Evolutionary conservation across 352 stramenopile species (phyloP).

Genomic region (Phytopythium delawarense): DNA sequence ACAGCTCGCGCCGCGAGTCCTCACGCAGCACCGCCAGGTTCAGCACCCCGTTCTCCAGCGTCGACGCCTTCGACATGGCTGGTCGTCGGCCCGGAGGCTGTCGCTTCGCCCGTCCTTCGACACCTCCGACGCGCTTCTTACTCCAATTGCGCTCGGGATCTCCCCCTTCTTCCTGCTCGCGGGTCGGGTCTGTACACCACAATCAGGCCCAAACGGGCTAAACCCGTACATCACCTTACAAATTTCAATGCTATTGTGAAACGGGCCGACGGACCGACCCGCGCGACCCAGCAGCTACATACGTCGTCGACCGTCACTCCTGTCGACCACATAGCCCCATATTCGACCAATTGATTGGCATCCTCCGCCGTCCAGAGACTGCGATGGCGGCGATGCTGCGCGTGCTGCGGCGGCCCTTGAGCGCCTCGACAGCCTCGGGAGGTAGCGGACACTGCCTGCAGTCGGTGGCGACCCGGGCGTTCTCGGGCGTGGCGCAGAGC

Average conservation of each 20-base stretch:
- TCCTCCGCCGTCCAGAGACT: not conserved
- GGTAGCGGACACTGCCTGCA: not conserved
- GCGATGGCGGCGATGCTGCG: not conserved
- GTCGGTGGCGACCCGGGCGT: not conserved
- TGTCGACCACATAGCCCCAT: not conserved
- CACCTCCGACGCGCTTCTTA: not conserved
- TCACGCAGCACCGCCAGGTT: slow-evolving; percentile 85
- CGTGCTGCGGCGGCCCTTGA: not conserved
- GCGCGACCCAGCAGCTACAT: not conserved
- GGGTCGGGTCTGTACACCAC: not conserved
- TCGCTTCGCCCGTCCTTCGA: not conserved
- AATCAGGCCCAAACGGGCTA: not conserved
- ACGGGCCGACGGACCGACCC: not conserved
- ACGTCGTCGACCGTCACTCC: not conserved
- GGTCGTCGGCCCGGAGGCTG: not conserved
- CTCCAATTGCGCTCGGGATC: not conserved
- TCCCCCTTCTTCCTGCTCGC: not conserved
- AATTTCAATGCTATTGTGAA: not conserved
- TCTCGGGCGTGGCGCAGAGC: not conserved
- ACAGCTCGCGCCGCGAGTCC: slow-evolving; percentile 79
- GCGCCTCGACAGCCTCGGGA: not conserved
- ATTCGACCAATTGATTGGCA: not conserved
- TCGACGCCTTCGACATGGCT: slow-evolving; percentile 72
- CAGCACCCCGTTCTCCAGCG: slow-evolving; percentile 79
- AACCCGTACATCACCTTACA: not conserved